Conservation (phyloP, 2,329 filamentous ascomycete genomes). For the Periconia digitata region DNA sequence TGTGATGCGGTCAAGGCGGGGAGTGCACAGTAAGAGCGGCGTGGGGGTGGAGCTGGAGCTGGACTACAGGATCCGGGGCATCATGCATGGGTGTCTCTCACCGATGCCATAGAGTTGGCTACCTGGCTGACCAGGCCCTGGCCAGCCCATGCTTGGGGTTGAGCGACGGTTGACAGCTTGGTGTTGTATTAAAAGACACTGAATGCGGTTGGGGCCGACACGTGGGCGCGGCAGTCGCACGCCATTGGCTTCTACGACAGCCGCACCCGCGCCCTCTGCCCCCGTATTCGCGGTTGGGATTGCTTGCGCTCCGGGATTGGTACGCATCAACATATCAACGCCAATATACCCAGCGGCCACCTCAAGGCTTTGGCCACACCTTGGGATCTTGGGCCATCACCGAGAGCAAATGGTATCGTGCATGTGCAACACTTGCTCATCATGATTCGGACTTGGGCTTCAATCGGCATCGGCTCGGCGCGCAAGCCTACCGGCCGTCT, state of each 20-base stretch:
- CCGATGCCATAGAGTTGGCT: neutral
- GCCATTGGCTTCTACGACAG: conserved; percentile 14
- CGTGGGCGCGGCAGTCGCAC: conserved; percentile 13
- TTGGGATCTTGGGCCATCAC: neutral
- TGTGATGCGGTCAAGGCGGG: neutral
- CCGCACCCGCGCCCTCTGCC: neutral
- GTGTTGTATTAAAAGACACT: neutral
- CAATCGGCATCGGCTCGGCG: neutral
- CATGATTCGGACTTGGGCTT: neutral
- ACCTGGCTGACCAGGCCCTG: neutral
- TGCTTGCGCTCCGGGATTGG: no score
- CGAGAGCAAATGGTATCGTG: neutral
- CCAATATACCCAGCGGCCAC: neutral
- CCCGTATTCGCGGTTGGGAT: neutral
- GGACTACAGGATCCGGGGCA: neutral
- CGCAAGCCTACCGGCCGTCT: conserved; percentile 8
- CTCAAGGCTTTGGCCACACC: no score
- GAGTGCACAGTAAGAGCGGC: neutral
- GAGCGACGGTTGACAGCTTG: neutral
- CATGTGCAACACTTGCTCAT: neutral
- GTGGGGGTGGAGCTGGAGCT: neutral
- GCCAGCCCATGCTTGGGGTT: neutral
- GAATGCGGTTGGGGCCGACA: conserved; percentile 5
- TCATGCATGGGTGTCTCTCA: neutral
- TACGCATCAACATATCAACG: no score